A percentile compares a stretch with the other conserved stretches of the same genome.
These are phyloP conservation scores for Byssothecium circinans DNA, from an alignment of 2,329 filamentous ascomycete species.

Conservation along the genomic window DNA sequence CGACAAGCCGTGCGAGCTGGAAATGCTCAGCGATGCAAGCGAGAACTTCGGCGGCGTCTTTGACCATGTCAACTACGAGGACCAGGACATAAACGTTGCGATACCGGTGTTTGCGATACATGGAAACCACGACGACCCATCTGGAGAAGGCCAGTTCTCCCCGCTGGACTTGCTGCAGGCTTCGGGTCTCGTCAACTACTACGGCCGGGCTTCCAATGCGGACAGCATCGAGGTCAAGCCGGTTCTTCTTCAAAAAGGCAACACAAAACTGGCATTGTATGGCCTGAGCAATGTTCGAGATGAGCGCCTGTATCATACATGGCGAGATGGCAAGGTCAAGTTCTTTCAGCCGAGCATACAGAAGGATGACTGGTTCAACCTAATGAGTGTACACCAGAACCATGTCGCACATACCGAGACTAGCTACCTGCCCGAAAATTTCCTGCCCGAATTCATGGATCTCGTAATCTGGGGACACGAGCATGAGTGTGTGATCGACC, in stretches of 20 bases:
- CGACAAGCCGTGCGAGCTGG: constrained; percentile 91
- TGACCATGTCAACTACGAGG: constrained; percentile 95
- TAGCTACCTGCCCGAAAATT: constrained; percentile 90
- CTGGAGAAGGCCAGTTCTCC: constrained; percentile 90
- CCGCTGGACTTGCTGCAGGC: constrained; percentile 89
- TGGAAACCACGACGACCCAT: constrained; percentile 96
- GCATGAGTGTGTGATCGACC: constrained; percentile 92
- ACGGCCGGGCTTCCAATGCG: constrained; percentile 84
- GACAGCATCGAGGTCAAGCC: constrained; percentile 94
- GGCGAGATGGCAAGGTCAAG: constrained; percentile 88
- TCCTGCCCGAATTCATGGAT: constrained; percentile 88
- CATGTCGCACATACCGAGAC: constrained; percentile 90
- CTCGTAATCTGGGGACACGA: constrained; percentile 97
- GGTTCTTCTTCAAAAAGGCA: constrained; percentile 87
- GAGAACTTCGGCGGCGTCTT: constrained; percentile 88
- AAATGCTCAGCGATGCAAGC: constrained; percentile 90
- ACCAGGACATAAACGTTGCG: constrained; percentile 93
- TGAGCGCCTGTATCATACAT: constrained; percentile 90
- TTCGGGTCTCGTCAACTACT: constrained; percentile 92
- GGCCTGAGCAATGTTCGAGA: constrained; percentile 96
- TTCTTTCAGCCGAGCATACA: constrained; percentile 85
- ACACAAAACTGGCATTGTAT: constrained; percentile 89
- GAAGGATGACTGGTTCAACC: constrained; percentile 89
- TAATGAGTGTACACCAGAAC: constrained; percentile 95
- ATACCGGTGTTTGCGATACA: constrained; percentile 99